Conservation (phyloP, 495 filamentous ascomycete species). For the Apodospora peruviana region DNA sequence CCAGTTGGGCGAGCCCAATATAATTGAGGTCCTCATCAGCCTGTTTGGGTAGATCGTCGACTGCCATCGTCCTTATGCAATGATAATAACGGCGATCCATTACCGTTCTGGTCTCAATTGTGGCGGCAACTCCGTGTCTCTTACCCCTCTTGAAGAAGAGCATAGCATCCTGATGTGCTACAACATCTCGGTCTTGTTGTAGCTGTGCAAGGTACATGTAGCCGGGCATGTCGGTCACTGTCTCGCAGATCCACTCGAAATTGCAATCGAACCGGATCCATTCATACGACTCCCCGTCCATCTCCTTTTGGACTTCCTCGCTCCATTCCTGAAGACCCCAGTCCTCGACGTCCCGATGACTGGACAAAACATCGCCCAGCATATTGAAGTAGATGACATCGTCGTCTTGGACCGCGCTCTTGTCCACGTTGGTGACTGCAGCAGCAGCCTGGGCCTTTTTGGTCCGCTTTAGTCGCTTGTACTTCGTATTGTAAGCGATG, state of each 20-base stretch:
- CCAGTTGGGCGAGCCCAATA: constrained; percentile 78
- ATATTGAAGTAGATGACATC: constrained; percentile 94
- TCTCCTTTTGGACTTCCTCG: constrained; percentile 74
- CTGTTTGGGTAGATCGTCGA: constrained; percentile 65
- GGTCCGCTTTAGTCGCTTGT: constrained; percentile 92
- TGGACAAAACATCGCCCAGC: constrained; percentile 83
- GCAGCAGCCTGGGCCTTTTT: constrained; percentile 79
- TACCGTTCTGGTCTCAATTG: constrained; percentile 78
- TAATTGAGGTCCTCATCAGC: constrained; percentile 57
- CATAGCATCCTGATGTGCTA: constrained; percentile 80
- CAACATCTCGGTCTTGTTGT: constrained; percentile 94
- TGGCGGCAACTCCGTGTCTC: constrained; percentile 72
- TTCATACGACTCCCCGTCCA: constrained; percentile 95
- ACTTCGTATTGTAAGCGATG: constrained; percentile 98
- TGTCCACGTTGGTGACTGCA: constrained; percentile 43
- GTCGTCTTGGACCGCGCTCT: constrained; percentile 76
- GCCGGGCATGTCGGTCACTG: constrained; percentile 66
- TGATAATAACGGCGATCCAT: constrained; percentile 92
- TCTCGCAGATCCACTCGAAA: constrained; percentile 92
- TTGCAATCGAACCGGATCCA: constrained; percentile 98
- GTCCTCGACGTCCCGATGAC: constrained; percentile 69
- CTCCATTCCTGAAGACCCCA: constrained; percentile 89
- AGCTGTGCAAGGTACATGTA: constrained; percentile 98
- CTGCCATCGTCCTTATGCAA: constrained; percentile 80
- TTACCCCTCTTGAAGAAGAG: constrained; percentile 33